Percentiles rank a stretch among this genome's conserved stretches.
phyloP scores from a whole-genome alignment of 371 early-diverging fungal genomes.

The Mucor circinelloides region DNA sequence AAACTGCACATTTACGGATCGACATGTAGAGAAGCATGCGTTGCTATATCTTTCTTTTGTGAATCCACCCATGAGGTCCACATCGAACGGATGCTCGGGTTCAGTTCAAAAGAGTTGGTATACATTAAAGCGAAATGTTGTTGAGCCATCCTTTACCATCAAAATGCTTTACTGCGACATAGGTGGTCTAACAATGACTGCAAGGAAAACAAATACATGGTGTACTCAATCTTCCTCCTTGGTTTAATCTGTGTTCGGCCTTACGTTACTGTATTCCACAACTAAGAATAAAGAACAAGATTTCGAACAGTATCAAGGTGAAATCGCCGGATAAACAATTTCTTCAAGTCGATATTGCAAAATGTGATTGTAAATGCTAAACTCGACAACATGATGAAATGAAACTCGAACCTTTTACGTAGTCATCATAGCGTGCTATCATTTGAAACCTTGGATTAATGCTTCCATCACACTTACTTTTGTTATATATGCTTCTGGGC shows the following conservation, averaged over 20 bases:
- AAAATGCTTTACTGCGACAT: conserved; percentile 19
- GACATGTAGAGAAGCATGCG: not conserved
- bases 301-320: conserved; percentile 40
- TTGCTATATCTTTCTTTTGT: conserved; percentile 17
- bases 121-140: conserved; percentile 11
- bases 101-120: conserved; percentile 29
- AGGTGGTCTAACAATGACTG: conserved; percentile 45
- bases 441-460: not conserved
- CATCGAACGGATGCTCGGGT: conserved; percentile 19
- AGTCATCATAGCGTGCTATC: conserved; percentile 27
- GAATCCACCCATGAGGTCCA: conserved; percentile 28
- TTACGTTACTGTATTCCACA: conserved; percentile 41
- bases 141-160: conserved; percentile 54
- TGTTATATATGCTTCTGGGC: not conserved
- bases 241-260: conserved; percentile 52
- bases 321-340: conserved; percentile 1
- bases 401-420: conserved; percentile 43
- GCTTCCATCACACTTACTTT: not conserved
- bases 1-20: not conserved
- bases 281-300: conserved; percentile 45
- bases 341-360: not conserved
- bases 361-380: conserved; percentile 1
- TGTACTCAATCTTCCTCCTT: not conserved
- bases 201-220: not conserved
- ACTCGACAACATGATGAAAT: conserved; percentile 9